Percentiles rank a stretch among this genome's conserved stretches.
These are phyloP conservation scores for Sporothrix pallida DNA, from an alignment of 2,329 filamentous ascomycete genomes.

Conservation along the genomic window DNA sequence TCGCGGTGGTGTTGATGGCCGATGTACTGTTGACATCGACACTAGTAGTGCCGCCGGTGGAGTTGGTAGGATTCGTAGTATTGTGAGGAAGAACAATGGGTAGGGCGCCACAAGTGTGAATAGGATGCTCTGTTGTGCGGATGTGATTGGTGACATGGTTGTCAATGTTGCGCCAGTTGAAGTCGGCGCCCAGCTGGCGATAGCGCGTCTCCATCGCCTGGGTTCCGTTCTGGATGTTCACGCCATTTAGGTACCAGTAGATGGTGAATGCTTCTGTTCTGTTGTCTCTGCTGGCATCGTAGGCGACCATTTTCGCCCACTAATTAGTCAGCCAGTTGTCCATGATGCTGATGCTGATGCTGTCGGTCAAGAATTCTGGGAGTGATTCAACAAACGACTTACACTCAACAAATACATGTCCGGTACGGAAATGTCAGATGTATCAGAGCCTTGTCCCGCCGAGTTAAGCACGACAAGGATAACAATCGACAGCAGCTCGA, in stretches of 20 bases:
- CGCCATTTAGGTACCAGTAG: conserved; percentile 32
- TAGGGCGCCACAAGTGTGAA: neutral
- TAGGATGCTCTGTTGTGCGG: neutral
- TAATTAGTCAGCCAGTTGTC: neutral
- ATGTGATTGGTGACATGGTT: conserved; percentile 22
- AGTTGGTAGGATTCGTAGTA: neutral
- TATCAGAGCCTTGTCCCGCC: conserved; percentile 11
- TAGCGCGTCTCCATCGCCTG: neutral
- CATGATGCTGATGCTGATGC: too few relatives aligned
- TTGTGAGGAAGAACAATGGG: neutral
- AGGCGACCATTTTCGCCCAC: conserved; percentile 27
- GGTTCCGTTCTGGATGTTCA: conserved; percentile 16
- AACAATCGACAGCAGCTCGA: conserved; percentile 25
- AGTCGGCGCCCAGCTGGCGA: conserved; percentile 9
- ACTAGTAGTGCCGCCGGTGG: neutral
- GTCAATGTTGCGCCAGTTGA: conserved; percentile 28
- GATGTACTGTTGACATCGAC: conserved; percentile 7
- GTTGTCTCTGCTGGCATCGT: conserved; percentile 1
- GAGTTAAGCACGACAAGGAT: conserved; percentile 26
- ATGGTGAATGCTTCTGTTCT: conserved; percentile 25
- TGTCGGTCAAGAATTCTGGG: too few relatives aligned
- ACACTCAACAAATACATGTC: conserved; percentile 21
- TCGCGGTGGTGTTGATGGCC: neutral
- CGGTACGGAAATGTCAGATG: neutral
- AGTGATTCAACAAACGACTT: neutral